A percentile compares a stretch with the other conserved stretches of the same genome.
These are phyloP conservation scores for Boletus vinaceobasis DNA, from an alignment of 768 basidiomycete genomes.

Conservation along the genomic window DNA sequence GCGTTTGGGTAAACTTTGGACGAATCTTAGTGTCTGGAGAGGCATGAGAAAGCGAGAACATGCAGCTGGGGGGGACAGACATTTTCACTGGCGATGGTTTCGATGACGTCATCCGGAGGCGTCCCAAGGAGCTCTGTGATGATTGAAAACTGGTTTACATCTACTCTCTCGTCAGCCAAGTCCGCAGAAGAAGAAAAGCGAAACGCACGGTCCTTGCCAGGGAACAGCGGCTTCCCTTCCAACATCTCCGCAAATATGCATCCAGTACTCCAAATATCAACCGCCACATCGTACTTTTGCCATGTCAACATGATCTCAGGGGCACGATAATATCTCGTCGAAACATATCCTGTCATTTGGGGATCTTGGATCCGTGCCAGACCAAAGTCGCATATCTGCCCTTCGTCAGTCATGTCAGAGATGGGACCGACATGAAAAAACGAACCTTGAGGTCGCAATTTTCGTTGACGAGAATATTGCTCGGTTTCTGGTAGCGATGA, in stretches of 20 bases:
- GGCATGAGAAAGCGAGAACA: constrained; percentile 11
- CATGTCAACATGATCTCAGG: constrained; percentile 99
- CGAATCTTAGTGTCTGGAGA: constrained; percentile 91
- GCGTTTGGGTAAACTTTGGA: constrained; percentile 96
- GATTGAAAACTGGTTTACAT: constrained; percentile 99
- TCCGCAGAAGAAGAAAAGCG: not conserved
- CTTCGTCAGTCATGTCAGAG: constrained; percentile 3
- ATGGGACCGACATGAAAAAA: not conserved
- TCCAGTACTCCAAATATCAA: constrained; percentile 99
- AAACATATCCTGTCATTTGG: constrained; percentile 99
- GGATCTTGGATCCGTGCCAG: constrained; percentile 98
- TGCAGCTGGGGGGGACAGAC: constrained; percentile 42
- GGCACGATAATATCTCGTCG: constrained; percentile 97
- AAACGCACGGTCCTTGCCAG: constrained; percentile 96
- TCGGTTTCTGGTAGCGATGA: constrained; percentile 71
- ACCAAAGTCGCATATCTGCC: constrained; percentile 96
- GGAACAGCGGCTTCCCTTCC: constrained; percentile 97
- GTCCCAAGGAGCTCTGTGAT: constrained; percentile 98
- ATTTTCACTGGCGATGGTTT: constrained; percentile 97
- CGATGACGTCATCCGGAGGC: constrained; percentile 99
- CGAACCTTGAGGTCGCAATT: constrained; percentile 96
- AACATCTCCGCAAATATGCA: constrained; percentile 99
- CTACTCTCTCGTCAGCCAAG: constrained; percentile 40
- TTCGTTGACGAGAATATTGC: constrained; percentile 99
- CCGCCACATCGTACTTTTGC: constrained; percentile 99